Evolutionary conservation across 495 filamentous ascomycete genomes (phyloP).

Genomic region (Hypoxylon lienhwacheense): DNA sequence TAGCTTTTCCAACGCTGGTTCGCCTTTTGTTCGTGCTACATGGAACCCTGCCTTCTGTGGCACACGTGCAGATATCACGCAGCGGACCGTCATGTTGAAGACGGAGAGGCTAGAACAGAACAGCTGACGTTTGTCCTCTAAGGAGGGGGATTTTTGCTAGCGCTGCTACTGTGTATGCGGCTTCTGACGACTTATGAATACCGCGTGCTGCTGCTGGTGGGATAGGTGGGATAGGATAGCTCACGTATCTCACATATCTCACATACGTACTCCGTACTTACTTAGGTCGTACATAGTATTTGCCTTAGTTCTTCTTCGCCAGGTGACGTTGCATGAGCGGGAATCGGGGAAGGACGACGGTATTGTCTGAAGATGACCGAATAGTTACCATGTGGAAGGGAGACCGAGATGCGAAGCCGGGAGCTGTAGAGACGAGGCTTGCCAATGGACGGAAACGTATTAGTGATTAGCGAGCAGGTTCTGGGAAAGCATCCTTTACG

Average conservation of each 20-base stretch:
- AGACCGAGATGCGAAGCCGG: conserved; percentile 2
- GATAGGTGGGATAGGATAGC: too few species aligned
- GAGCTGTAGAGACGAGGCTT: conserved; percentile 28
- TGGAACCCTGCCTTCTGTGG: conserved; percentile 29
- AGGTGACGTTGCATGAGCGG: conserved; percentile 36
- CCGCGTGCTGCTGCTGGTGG: conserved; percentile 32
- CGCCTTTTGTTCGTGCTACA: conserved; percentile 28
- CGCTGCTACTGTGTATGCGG: conserved; percentile 30
- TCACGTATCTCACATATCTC: too few species aligned
- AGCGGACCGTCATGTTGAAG: conserved; percentile 21
- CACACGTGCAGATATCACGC: conserved; percentile 38
- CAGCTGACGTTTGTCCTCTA: conserved; percentile 29
- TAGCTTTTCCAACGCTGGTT: conserved; percentile 25
- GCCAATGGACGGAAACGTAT: conserved; percentile 18
- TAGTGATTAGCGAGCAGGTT: conserved; percentile 9
- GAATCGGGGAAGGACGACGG: background rate
- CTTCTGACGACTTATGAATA: conserved; percentile 28
- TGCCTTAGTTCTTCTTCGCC: conserved; percentile 8
- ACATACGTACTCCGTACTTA: too few species aligned
- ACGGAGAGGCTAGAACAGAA: conserved; percentile 32
- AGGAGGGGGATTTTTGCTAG: conserved; percentile 13
- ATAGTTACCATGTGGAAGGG: background rate
- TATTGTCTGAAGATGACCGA: background rate
- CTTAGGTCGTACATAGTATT: conserved; percentile 1
- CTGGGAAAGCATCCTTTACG: too few species aligned